Percentiles rank a stretch among this genome's conserved stretches.
Evolutionary conservation across 257 asterid species (phyloP).

Genomic region (Scutellaria galericulata): DNA sequence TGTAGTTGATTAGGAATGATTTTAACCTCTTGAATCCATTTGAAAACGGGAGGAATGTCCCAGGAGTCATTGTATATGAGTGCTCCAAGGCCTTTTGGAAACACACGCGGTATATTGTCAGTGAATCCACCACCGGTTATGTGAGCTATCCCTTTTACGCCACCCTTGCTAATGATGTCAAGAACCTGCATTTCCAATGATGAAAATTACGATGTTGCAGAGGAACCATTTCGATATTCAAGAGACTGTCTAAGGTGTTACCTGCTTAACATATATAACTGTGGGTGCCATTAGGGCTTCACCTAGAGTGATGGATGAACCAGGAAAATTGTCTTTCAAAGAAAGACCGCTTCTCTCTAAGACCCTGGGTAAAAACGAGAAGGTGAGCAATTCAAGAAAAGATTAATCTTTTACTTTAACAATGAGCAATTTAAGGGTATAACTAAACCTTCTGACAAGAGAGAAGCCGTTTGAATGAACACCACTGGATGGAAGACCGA

Average conservation of each 20-base stretch:
- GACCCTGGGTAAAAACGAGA: constrained; percentile 56
- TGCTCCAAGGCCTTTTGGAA: constrained; percentile 92
- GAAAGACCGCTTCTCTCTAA: constrained; percentile 76
- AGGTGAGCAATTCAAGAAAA: not conserved
- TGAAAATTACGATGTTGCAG: constrained; percentile 1
- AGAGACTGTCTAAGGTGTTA: constrained; percentile 27
- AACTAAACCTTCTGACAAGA: constrained; percentile 78
- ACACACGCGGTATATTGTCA: constrained; percentile 90
- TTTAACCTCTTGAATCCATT: constrained; percentile 92
- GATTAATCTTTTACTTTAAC: not conserved
- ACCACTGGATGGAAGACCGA: constrained; percentile 97
- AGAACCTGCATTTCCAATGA: constrained; percentile 62
- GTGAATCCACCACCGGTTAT: constrained; percentile 97
- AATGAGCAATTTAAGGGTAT: not conserved
- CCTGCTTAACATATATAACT: constrained; percentile 90
- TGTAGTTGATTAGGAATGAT: not conserved
- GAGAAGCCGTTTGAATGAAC: constrained; percentile 96
- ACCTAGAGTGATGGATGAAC: constrained; percentile 62
- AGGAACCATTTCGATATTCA: constrained; percentile 10
- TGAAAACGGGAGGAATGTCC: constrained; percentile 79
- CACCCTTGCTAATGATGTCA: constrained; percentile 79
- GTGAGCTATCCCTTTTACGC: constrained; percentile 96
- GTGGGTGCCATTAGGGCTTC: constrained; percentile 97
- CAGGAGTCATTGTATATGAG: constrained; percentile 67
- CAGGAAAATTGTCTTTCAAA: constrained; percentile 71